Conservation (phyloP, 2,329 filamentous ascomycete species). For the Rhynchosporium agropyri region DNA sequence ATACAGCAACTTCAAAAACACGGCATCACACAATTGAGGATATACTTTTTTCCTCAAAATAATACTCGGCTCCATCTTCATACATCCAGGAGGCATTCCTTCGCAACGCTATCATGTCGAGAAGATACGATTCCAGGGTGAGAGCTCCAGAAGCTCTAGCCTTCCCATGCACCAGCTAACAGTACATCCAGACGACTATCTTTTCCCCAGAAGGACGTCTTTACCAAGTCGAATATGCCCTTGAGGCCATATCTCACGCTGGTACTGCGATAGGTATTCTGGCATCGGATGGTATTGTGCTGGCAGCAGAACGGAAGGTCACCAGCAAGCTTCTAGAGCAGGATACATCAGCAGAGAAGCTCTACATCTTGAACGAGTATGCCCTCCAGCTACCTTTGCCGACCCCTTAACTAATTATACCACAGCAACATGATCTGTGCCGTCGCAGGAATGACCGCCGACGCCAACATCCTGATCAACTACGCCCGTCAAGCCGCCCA, state of each 20-base stretch:
- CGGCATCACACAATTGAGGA: conserved; percentile 26
- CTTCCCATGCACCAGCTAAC: conserved; percentile 36
- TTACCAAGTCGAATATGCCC: conserved; percentile 98
- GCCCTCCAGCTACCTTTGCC: conserved; percentile 40
- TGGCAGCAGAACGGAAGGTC: conserved; percentile 97
- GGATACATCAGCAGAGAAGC: conserved; percentile 99
- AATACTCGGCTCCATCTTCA: neutral
- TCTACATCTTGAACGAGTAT: conserved; percentile 98
- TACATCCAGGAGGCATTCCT: conserved; percentile 2
- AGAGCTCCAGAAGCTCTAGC: conserved; percentile 45
- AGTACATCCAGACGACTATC: conserved; percentile 79
- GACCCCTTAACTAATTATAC: conserved; percentile 22
- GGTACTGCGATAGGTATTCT: conserved; percentile 96
- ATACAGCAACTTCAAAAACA: conserved; percentile 18
- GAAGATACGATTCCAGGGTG: conserved; percentile 96
- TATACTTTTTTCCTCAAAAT: neutral
- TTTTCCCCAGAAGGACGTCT: conserved; percentile 98
- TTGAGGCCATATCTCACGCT: conserved; percentile 98
- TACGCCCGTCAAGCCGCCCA: conserved; percentile 97
- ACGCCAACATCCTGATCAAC: conserved; percentile 99
- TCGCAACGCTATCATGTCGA: conserved; percentile 67
- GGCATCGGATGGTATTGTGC: conserved; percentile 96
- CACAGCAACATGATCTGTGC: conserved; percentile 99
- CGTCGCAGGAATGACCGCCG: conserved; percentile 97
- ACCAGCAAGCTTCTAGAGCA: conserved; percentile 99